These are phyloP conservation scores for Plasmodium malariae DNA, from an alignment of 169 alveolate genomes.

Conservation along the genomic window DNA sequence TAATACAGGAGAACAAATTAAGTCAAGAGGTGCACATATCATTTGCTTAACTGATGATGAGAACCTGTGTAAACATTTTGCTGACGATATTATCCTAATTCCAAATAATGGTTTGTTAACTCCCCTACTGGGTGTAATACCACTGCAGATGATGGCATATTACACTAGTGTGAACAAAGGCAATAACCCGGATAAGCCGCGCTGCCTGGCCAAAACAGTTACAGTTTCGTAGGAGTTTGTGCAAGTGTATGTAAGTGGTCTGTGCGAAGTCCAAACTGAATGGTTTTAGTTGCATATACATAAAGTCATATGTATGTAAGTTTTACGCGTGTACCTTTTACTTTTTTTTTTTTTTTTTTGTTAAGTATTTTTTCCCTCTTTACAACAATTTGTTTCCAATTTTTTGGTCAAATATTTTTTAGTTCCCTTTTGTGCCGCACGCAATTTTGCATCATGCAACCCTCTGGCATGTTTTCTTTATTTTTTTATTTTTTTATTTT, in stretches of 20 bases:
- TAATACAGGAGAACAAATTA: constrained; percentile 93
- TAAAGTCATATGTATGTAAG: too few relatives aligned
- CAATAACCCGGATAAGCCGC: constrained; percentile 90
- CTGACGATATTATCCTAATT: constrained; percentile 87
- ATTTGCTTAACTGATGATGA: constrained; percentile 93
- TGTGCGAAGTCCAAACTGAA: neutral
- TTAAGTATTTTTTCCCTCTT: too few relatives aligned
- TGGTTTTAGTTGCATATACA: neutral
- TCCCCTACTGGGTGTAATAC: constrained; percentile 89
- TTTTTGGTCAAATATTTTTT: neutral
- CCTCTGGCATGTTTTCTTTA: too few relatives aligned
- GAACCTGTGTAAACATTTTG: constrained; percentile 84
- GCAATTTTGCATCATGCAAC: neutral
- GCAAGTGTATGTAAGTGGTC: neutral
- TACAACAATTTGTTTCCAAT: neutral
- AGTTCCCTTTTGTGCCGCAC: neutral
- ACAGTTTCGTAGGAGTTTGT: constrained; percentile 75
- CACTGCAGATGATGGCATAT: constrained; percentile 90
- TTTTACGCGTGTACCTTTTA: too few relatives aligned
- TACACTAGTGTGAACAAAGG: constrained; percentile 84
- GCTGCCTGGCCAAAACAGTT: constrained; percentile 91
- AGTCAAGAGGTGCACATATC: constrained; percentile 94
- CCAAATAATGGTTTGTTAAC: constrained; percentile 89
- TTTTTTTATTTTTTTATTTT: too few relatives aligned
- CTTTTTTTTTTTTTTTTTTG: neutral